Evolutionary conservation across 805 yeast species (phyloP), one percentile per base, ranked within the genome.

Genomic region (Cyberlindnera mississippiensis): DNA sequence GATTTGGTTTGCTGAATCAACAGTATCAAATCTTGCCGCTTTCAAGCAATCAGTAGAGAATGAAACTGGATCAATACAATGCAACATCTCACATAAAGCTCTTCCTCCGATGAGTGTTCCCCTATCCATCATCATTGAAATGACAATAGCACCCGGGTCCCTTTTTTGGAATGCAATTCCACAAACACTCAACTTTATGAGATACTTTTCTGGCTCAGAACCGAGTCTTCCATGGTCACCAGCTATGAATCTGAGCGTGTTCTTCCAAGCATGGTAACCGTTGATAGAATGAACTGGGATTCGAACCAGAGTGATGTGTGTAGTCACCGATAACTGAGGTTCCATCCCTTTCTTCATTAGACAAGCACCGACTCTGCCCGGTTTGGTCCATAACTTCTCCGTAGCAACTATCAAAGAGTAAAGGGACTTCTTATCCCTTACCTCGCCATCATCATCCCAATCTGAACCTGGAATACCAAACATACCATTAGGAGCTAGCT

Each of bases 141-240:
- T 15, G 13, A 33, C 41, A 15, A 29, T 14, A 3, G 18, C 33
- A 8, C 20, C n/a, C 4, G 20, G 34, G n/a, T 15, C 28, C 27
- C 26, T 15, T 33, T 35, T 41, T 17, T 41, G 37, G 18, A 41
- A 37, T 5, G 28, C 32, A 27, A 41, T 14, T 1, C 45, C 45
- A 29, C 34, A 26, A 8, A 41, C 37, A 4, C 40, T 26, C 3
- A 19, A n/a, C 28, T 41, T 41, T 11, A 27, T 15, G 24, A 41
- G 32, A n/a, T 17, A 41, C 10, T 27, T 20, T 3, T 37, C 10
- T 2, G 28, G 4, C 20, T 33, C 35, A 6, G 17, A 20, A 22
- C 37, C 45, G 7, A 29, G 19, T 16, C 45, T 14, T 4, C 41
- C 40, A 24, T 35, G 32, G 18, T 41, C 41, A n/a, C 37, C 41